Conservation (phyloP, 2,329 filamentous ascomycete species). For the Cordyceps militaris region DNA sequence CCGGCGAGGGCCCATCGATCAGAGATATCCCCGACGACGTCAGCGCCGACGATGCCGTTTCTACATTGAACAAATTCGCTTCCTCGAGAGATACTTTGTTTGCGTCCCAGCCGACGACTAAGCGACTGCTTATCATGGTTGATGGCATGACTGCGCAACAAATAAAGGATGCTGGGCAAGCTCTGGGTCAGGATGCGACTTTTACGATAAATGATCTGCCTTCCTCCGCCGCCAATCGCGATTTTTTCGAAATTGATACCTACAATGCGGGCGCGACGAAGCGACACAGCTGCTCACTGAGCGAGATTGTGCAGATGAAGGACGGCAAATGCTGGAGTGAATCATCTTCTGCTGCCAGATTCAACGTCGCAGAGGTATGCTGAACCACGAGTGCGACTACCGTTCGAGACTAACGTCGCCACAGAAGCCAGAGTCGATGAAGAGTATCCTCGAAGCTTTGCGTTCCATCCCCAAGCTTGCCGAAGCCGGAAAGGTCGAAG, state of each 20-base stretch:
- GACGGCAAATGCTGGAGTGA: slow-evolving; percentile 39
- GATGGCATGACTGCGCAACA: slow-evolving; percentile 47
- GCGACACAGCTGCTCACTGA: slow-evolving; percentile 31
- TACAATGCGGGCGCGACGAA: slow-evolving; percentile 31
- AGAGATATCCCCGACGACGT: slow-evolving; percentile 37
- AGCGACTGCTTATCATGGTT: slow-evolving; percentile 53
- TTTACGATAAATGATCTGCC: slow-evolving; percentile 45
- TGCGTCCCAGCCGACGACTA: slow-evolving; percentile 22
- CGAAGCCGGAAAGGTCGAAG: slow-evolving; percentile 45
- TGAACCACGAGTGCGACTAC: neutral
- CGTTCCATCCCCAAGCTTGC: slow-evolving; percentile 39
- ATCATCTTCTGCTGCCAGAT: slow-evolving; percentile 36
- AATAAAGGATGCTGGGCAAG: slow-evolving; percentile 35
- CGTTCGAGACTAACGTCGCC: slow-evolving; percentile 18
- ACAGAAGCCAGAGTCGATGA: slow-evolving; percentile 27
- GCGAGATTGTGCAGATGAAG: slow-evolving; percentile 35
- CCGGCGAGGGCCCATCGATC: slow-evolving; percentile 40
- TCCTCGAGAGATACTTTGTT: slow-evolving; percentile 47
- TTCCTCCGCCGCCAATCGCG: slow-evolving; percentile 34
- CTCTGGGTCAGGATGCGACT: slow-evolving; percentile 31
- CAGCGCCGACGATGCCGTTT: slow-evolving; percentile 41
- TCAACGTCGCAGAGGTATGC: slow-evolving; percentile 37
- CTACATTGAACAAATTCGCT: slow-evolving; percentile 54
- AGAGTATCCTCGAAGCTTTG: slow-evolving; percentile 35
- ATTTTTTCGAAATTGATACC: slow-evolving; percentile 36